These are phyloP conservation scores for Fusarium sambucinum DNA, from an alignment of 2,329 filamentous ascomycete genomes.

Conservation along the genomic window DNA sequence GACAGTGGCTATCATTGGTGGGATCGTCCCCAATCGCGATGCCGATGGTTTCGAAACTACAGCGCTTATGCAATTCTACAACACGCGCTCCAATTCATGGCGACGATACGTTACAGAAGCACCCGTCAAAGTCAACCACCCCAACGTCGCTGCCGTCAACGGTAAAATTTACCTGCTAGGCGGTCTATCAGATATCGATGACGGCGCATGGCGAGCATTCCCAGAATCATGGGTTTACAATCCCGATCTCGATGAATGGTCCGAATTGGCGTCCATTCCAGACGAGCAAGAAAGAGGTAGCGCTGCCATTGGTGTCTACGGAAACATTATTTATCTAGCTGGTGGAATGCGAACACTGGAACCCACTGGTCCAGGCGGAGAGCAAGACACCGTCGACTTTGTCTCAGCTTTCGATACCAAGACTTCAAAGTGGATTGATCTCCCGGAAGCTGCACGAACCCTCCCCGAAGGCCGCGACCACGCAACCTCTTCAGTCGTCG, in stretches of 20 bases:
- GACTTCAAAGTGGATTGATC: conserved; percentile 43
- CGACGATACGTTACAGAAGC: conserved; percentile 41
- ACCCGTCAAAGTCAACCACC: conserved; percentile 52
- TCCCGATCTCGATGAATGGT: conserved; percentile 47
- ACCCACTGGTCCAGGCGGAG: conserved; percentile 1
- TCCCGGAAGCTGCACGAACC: conserved; percentile 42
- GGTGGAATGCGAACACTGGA: conserved; percentile 52
- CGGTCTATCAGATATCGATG: conserved; percentile 47
- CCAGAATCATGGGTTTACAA: conserved; percentile 51
- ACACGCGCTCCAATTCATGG: conserved; percentile 50
- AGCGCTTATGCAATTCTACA: conserved; percentile 50
- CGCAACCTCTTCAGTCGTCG: conserved; percentile 48
- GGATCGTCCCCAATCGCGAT: conserved; percentile 40
- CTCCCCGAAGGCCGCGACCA: conserved; percentile 55
- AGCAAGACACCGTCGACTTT: conserved; percentile 47
- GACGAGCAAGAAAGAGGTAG: conserved; percentile 48
- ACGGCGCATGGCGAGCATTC: conserved; percentile 47
- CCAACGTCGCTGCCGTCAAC: conserved; percentile 53
- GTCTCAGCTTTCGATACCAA: conserved; percentile 51
- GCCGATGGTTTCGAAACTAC: conserved; percentile 39
- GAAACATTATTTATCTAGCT: conserved; percentile 52
- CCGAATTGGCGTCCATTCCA: conserved; percentile 45
- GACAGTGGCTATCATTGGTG: conserved; percentile 46
- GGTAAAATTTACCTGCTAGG: conserved; percentile 57
- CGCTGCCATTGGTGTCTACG: conserved; percentile 50